Conservation (phyloP, 192 early-diverging fungal genomes). For the Phlyctochytrium planicorne region DNA sequence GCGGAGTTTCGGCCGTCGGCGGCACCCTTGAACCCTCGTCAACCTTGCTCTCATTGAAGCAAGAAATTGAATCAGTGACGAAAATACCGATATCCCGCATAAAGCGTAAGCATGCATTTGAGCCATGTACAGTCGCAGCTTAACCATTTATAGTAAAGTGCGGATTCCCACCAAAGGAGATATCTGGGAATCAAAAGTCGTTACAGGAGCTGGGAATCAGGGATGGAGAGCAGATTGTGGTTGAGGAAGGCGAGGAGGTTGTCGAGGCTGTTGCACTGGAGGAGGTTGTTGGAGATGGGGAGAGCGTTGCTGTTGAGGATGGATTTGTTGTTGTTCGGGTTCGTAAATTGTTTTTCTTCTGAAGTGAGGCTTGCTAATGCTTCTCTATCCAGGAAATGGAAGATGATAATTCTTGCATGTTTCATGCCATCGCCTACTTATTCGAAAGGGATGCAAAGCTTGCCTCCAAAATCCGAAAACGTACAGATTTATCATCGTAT, state of each 20-base stretch:
- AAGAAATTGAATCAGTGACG: not conserved
- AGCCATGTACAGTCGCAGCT: not conserved
- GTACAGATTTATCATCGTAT: not conserved
- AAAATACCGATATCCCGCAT: not conserved
- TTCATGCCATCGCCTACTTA: slow-evolving; percentile 54
- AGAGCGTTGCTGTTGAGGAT: not conserved
- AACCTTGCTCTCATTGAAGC: not conserved
- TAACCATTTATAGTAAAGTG: slow-evolving; percentile 7
- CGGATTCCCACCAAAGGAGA: slow-evolving; percentile 24
- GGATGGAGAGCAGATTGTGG: slow-evolving; percentile 20
- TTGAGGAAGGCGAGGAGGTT: not conserved
- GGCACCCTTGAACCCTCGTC: not conserved
- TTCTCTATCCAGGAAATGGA: slow-evolving; percentile 42
- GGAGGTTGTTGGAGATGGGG: not conserved
- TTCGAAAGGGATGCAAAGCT: not conserved
- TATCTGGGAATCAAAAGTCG: slow-evolving; percentile 4
- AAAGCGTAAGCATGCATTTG: not conserved
- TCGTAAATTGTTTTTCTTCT: not conserved
- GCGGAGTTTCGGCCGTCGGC: not conserved
- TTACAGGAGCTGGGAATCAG: slow-evolving; percentile 18
- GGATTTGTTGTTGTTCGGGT: not conserved
- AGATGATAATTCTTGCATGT: slow-evolving; percentile 71
- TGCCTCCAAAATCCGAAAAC: not conserved
- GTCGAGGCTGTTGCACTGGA: not conserved
- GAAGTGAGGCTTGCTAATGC: slow-evolving; percentile 9